A percentile compares a stretch with the other conserved stretches of the same genome.
phyloP scores from a whole-genome alignment of 176 grass and related monocot genomes.

The Lolium multiflorum region DNA sequence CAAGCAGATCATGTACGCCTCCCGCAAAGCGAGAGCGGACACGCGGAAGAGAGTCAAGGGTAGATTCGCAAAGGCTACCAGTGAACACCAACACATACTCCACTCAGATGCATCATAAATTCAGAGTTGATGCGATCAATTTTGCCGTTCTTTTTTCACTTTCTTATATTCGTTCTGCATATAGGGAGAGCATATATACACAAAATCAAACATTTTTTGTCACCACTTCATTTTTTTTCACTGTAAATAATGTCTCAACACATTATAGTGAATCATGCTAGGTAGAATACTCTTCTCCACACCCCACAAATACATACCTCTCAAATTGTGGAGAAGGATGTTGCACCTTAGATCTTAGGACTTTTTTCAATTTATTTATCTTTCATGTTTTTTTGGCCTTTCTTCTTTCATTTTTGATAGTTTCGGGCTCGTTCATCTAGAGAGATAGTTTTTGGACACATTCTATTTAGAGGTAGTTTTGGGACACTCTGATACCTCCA shows the following conservation, averaged over 20 bases:
- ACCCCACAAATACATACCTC: slow-evolving; percentile 16
- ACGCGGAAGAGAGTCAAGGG: slow-evolving; percentile 48
- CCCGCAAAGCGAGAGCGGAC: slow-evolving; percentile 53
- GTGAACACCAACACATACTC: slow-evolving; percentile 14
- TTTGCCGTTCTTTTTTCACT: background rate
- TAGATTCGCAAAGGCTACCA: slow-evolving; percentile 50
- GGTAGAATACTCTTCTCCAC: slow-evolving; percentile 10
- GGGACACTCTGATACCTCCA: background rate
- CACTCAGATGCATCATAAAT: background rate
- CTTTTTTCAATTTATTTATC: background rate
- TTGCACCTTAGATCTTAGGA: slow-evolving; percentile 22
- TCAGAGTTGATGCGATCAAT: background rate
- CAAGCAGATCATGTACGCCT: slow-evolving; percentile 58
- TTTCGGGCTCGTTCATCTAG: background rate
- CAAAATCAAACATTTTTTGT: slow-evolving; percentile 17
- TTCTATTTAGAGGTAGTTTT: background rate
- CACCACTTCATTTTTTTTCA: background rate
- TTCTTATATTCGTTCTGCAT: slow-evolving; percentile 10
- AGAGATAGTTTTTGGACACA: background rate
- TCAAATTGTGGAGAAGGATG: slow-evolving; percentile 14
- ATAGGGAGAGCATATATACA: slow-evolving; percentile 18
- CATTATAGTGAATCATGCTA: slow-evolving; percentile 10
- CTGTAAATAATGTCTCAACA: slow-evolving; percentile 16
- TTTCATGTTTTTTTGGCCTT: background rate
- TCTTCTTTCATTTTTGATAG: background rate